Conservation (phyloP, 23 red algal species). For the Gracilaria domingensis region DNA sequence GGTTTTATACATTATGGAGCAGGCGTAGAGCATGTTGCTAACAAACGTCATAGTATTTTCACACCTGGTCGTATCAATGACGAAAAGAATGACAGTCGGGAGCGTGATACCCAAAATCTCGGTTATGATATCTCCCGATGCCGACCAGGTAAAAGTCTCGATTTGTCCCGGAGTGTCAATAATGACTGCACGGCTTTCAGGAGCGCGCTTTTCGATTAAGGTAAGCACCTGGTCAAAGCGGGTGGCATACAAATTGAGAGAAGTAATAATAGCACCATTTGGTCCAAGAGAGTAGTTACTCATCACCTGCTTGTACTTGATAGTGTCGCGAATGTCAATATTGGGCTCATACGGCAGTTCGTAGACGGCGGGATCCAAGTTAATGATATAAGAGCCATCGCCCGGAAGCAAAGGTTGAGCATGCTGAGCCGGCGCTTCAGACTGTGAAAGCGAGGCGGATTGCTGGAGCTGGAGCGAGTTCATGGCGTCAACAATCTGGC, state of each 20-base stretch:
- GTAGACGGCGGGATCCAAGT: constrained; percentile 96
- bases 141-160: constrained; percentile 98
- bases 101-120: constrained; percentile 80
- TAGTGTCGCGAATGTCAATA: constrained; percentile 96
- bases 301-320: constrained; percentile 93
- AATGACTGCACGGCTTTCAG: constrained; percentile 67
- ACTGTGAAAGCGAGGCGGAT: neutral
- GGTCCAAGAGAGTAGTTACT: constrained; percentile 88
- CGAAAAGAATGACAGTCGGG: constrained; percentile 93
- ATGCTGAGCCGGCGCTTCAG: neutral
- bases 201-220: constrained; percentile 66
- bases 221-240: constrained; percentile 91
- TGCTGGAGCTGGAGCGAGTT: constrained; percentile 1
- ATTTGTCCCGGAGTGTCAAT: constrained; percentile 99
- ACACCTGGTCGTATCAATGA: constrained; percentile 88
- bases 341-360: constrained; percentile 80
- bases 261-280: constrained; percentile 97
- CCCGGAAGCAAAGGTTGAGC: neutral
- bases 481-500: constrained; percentile 16
- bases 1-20: constrained; percentile 97
- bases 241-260: constrained; percentile 94
- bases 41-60: constrained; percentile 92
- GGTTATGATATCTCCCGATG: constrained; percentile 91
- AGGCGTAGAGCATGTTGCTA: constrained; percentile 98
- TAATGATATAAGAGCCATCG: constrained; percentile 82